These are phyloP conservation scores for Russula virescens DNA, from an alignment of 768 basidiomycete genomes.

Conservation along the genomic window DNA sequence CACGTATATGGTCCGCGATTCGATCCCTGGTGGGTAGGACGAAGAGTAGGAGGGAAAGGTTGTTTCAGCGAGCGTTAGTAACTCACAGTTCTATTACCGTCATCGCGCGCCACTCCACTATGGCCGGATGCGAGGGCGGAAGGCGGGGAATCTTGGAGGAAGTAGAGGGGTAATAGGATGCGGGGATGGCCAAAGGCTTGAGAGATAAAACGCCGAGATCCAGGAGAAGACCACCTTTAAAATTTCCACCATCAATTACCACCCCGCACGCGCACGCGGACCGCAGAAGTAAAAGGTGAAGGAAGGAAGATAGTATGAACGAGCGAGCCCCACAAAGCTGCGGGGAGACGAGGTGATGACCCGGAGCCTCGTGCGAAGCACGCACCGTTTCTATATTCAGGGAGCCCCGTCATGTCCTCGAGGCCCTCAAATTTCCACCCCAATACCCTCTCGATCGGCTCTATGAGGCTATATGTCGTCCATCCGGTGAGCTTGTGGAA, in stretches of 20 bases:
- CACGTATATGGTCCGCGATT: constrained; percentile 64
- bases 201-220: constrained; percentile 78
- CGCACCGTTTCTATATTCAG: constrained; percentile 90
- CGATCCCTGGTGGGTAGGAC: constrained; percentile 53
- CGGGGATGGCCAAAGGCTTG: constrained; percentile 47
- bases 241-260: background rate
- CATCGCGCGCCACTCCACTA: constrained; percentile 95
- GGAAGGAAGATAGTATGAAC: constrained; percentile 11
- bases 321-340: constrained; percentile 6
- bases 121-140: constrained; percentile 75
- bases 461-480: constrained; percentile 85
- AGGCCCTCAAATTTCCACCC: constrained; percentile 78
- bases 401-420: constrained; percentile 85
- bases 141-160: constrained; percentile 55
- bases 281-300: background rate
- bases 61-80: background rate
- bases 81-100: constrained; percentile 87
- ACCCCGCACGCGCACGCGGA: background rate
- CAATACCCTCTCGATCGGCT: constrained; percentile 71
- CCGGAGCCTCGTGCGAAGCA: constrained; percentile 1
- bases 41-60: background rate
- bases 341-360: constrained; percentile 4
- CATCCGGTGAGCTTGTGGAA: constrained; percentile 97
- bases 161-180: constrained; percentile 39
- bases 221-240: constrained; percentile 74